Base-by-base conservation (phyloP, 768 basidiomycete genomes). In the Auricularia sp. region DNA sequence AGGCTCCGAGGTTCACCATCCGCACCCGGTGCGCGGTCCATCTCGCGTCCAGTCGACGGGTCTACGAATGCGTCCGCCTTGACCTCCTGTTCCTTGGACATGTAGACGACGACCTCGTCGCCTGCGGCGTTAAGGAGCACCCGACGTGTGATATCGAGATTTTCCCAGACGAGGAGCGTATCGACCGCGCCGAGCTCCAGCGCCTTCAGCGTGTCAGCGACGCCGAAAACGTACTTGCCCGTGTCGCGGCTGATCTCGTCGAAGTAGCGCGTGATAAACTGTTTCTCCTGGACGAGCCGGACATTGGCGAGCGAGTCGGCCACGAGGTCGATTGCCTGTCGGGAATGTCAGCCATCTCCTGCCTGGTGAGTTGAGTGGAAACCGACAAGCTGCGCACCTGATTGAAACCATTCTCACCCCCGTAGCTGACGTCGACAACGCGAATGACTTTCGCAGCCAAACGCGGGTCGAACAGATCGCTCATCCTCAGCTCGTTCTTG, bases 241-340 rank as follows among this genome's bases (percentile, higher is more conserved):
- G 92, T 94, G 72, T 99, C 97, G 74, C 92, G 91, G 70, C 94
- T 96, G 78, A 99, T 99, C 78, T 99, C 97, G 72, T 98, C 96
- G 74, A 99, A 99, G 81, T 98, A 99, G 74, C 85, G 90, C 75
- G 98, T 95, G 70, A 99, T 98, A 56, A 99, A 85, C 75, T 82
- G 89, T 82, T 98, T 98, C 81, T 99, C 97, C 76, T 98, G 96
- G 36, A 99, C 96, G 71, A 99, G 98, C 75, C 98, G 98, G 81
- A 99, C 97, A 75, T 98, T 99, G 45, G 92, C 88, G 35, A 99
- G 85, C 2, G 93, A 90, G 75, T 99, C 97, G 1, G 93, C 90
- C 0, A 97, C 92, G 63, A 98, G 85, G 73, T 98, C 97, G 70
- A 99, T 98, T 16, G 97, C 96, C 92, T 94, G 69, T 11, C 29